phyloP scores from a whole-genome alignment of 495 filamentous ascomycete genomes.

The Penicillium fimorum region DNA sequence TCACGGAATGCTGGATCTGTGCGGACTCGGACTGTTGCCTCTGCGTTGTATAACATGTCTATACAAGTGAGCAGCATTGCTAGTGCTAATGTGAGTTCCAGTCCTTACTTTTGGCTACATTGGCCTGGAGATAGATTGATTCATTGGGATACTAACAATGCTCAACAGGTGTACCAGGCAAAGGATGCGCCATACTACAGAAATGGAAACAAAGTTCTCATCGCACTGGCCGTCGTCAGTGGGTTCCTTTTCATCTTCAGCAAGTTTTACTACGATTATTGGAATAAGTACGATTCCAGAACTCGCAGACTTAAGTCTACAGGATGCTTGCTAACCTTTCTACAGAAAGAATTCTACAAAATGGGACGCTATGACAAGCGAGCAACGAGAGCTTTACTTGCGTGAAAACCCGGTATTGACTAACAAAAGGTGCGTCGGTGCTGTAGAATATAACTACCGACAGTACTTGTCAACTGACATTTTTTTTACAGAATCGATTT shows the following conservation, averaged over 20 bases:
- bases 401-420: slow-evolving; percentile 60
- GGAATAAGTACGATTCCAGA: slow-evolving; percentile 42
- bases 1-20: slow-evolving; percentile 63
- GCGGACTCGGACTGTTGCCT: slow-evolving; percentile 59
- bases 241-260: slow-evolving; percentile 53
- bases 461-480: slow-evolving; percentile 3
- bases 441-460: not conserved
- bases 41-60: slow-evolving; percentile 69
- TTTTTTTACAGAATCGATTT: slow-evolving; percentile 42
- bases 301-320: slow-evolving; percentile 7
- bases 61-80: slow-evolving; percentile 62
- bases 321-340: not conserved
- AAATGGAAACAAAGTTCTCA: slow-evolving; percentile 60
- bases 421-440: slow-evolving; percentile 55
- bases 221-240: slow-evolving; percentile 54
- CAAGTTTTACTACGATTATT: slow-evolving; percentile 61
- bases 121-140: not conserved
- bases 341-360: slow-evolving; percentile 34
- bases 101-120: not conserved
- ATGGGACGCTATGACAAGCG: slow-evolving; percentile 59
- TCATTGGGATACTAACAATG: not conserved
- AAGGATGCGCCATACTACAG: slow-evolving; percentile 63
- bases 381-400: slow-evolving; percentile 60
- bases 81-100: slow-evolving; percentile 48
- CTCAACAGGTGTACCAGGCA: slow-evolving; percentile 54